A percentile compares a stretch with the other conserved stretches of the same genome.
phyloP scores from a whole-genome alignment of 1,139 yeast genomes.

The Kodamaea arcana region DNA sequence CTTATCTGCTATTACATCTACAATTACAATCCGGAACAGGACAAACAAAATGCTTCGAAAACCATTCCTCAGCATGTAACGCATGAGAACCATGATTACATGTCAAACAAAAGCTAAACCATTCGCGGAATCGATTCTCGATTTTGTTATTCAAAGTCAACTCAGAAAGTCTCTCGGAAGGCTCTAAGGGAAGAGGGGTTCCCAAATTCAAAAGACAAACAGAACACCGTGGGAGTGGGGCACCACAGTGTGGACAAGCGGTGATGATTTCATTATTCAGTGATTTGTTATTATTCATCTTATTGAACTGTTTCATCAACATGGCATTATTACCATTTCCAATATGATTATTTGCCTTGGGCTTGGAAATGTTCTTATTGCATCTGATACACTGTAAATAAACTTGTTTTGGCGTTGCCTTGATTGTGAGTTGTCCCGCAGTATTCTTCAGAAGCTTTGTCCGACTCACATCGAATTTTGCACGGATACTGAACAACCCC shows the following conservation, averaged over 20 bases:
- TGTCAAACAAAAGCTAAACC: slow-evolving; percentile 88
- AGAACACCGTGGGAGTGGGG: slow-evolving; percentile 88
- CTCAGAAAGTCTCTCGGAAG: slow-evolving; percentile 16
- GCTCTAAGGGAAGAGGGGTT: slow-evolving; percentile 51
- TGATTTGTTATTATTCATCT: slow-evolving; percentile 19
- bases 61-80: slow-evolving; percentile 95
- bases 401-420: slow-evolving; percentile 67
- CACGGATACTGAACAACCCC: slow-evolving; percentile 73
- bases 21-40: slow-evolving; percentile 95
- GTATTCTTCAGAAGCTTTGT: slow-evolving; percentile 57
- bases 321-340: slow-evolving; percentile 19
- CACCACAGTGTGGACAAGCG: slow-evolving; percentile 81
- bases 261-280: slow-evolving; percentile 23
- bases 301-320: slow-evolving; percentile 38
- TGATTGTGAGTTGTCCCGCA: slow-evolving; percentile 44
- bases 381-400: slow-evolving; percentile 79
- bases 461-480: slow-evolving; percentile 79
- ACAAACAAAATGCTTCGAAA: slow-evolving; percentile 77
- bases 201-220: slow-evolving; percentile 83
- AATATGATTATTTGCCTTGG: slow-evolving; percentile 10
- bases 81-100: slow-evolving; percentile 96
- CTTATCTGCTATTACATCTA: slow-evolving; percentile 55
- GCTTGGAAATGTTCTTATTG: slow-evolving; percentile 59
- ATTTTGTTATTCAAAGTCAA: slow-evolving; percentile 16
- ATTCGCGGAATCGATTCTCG: slow-evolving; percentile 48